Evolutionary conservation across 306 rosid species (phyloP).

Genomic region (Senna tora): DNA sequence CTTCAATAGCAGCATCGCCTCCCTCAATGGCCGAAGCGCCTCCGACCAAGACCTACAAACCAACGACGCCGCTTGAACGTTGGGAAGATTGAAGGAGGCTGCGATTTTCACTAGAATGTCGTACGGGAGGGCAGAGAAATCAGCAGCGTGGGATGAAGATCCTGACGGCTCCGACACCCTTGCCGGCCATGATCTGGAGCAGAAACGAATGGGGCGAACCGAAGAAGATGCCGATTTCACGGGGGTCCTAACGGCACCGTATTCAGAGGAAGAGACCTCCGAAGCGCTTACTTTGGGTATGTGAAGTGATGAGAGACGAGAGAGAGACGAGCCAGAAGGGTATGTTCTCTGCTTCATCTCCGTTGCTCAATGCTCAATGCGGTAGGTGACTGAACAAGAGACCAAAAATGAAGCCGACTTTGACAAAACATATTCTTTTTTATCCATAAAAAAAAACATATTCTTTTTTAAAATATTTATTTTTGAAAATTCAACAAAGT

Average conservation of each 20-base stretch:
- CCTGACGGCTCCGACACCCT: constrained; percentile 9
- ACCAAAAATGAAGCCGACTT: background rate
- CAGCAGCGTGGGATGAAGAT: constrained; percentile 16
- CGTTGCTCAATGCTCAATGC: background rate
- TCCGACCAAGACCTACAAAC: constrained; percentile 83
- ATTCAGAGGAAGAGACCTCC: constrained; percentile 3
- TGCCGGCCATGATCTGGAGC: constrained; percentile 17
- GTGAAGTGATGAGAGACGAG: constrained; percentile 52
- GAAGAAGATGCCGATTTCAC: background rate
- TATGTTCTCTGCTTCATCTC: constrained; percentile 59
- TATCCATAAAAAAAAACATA: too few species aligned
- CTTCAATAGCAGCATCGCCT: constrained; percentile 63
- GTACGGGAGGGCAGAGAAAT: constrained; percentile 73
- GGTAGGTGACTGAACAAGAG: background rate
- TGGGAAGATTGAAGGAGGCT: constrained; percentile 59
- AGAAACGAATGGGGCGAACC: constrained; percentile 32
- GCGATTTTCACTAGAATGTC: constrained; percentile 65
- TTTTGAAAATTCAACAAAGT: too few species aligned
- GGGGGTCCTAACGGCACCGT: background rate
- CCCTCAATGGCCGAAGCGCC: constrained; percentile 70
- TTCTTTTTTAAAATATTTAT: too few species aligned
- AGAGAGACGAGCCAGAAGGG: constrained; percentile 50
- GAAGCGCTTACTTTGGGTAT: constrained; percentile 20
- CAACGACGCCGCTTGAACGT: constrained; percentile 63
- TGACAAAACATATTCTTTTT: too few species aligned